A percentile compares a stretch with the other conserved stretches of the same genome.
Evolutionary conservation across 306 rosid genomes (phyloP).

Genomic region (Crotalaria pallida): DNA sequence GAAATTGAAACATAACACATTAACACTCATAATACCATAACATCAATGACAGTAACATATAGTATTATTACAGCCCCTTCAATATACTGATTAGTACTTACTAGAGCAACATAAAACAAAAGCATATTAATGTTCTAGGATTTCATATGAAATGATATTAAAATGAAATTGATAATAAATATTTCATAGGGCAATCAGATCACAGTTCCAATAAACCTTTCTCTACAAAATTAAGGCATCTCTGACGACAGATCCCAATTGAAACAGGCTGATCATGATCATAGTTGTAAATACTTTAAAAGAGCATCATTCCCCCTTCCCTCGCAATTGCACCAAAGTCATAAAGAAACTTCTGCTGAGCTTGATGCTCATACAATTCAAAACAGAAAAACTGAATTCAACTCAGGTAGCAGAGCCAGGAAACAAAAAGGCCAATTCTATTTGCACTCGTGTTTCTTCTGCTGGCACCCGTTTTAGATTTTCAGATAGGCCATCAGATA

Average conservation of each 20-base stretch:
- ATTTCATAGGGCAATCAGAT: neutral
- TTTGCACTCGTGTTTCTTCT: too few relatives aligned
- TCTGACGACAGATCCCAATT: neutral
- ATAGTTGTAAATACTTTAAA: neutral
- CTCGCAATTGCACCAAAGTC: neutral
- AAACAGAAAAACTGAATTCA: neutral
- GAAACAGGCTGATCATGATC: neutral
- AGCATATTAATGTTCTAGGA: neutral
- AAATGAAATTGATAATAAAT: neutral
- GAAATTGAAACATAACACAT: neutral
- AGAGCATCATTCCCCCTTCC: neutral
- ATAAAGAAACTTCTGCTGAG: neutral
- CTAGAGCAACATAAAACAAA: neutral
- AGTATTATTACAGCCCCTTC: neutral
- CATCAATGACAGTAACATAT: neutral
- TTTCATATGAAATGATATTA: neutral
- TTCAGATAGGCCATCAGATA: too few relatives aligned
- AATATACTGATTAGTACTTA: neutral
- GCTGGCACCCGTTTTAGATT: too few relatives aligned
- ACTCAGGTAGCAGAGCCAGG: neutral
- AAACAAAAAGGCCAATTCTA: too few relatives aligned
- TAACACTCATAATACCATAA: neutral
- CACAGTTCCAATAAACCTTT: neutral
- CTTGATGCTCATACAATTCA: neutral
- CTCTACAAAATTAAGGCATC: neutral